Base-by-base conservation (phyloP, 805 yeast species). In the Myxozyma geophila region DNA sequence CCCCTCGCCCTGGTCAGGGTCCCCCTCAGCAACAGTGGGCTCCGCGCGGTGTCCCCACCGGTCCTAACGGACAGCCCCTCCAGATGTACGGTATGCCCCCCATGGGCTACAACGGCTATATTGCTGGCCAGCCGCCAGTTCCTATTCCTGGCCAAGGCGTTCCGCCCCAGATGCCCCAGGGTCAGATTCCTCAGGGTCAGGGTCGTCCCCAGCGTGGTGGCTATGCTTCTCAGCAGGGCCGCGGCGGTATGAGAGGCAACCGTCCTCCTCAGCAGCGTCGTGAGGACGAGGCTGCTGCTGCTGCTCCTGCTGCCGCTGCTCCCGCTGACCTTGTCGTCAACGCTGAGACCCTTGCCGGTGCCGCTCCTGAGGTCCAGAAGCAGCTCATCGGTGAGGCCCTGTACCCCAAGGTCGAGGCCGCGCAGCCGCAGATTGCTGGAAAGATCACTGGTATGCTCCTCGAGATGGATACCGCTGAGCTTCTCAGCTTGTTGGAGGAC, bases 371-470 rank as follows among this genome's bases (percentile, higher is more conserved):
- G 75, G 95, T 88, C 76, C 97, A 92, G 83, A 93, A 93, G 90
- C 93, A 96, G 85, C 85, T 92, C 76, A 85, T 95, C 77, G 99
- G 99, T 81, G 98, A 95, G 85, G 96, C 92, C 77, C 84, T 95
- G 76, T 95, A 93, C 85, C 92, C 96, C 76, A 90, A 87, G 85
- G 89, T 95, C 75, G 87, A 88, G 70, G 86, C 92, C 71, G 86
- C 87, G 73, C 96, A 92, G 76, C 89, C 88, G 64, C 97, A 92
- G 80, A 91, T 96, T 75, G 98, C 98, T 71, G 97, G 97, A 82
- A 93, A 92, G 83, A 90, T 95, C 78, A 95, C 99, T 71, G 98
- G 98, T 83, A 95, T 95, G 98, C 86, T 95, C 83, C 85, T 95
- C 76, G 97, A 92, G 77, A 87, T 93, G 86, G 96, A 92, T 76